These are phyloP conservation scores for Nemania serpens DNA, from an alignment of 2,329 filamentous ascomycete species.

Conservation along the genomic window DNA sequence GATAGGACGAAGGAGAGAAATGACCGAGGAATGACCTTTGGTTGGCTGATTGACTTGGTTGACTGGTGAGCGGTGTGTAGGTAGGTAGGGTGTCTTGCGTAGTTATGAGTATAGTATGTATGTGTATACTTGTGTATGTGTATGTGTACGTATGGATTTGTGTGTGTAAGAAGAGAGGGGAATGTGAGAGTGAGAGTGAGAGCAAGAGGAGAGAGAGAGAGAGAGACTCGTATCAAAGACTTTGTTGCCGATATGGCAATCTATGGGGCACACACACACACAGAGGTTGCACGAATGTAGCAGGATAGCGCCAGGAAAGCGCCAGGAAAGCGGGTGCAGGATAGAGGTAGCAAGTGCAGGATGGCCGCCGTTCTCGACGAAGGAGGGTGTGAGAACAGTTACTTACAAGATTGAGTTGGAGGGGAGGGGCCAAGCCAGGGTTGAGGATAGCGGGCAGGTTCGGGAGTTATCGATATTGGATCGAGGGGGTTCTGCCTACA, in stretches of 20 bases:
- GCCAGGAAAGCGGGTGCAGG: too few species aligned
- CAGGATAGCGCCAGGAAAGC: slow-evolving; percentile 24
- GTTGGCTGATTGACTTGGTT: slow-evolving; percentile 12
- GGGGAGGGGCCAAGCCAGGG: not conserved
- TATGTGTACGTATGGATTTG: not conserved
- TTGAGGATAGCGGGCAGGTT: not conserved
- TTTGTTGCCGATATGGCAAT: slow-evolving; percentile 8
- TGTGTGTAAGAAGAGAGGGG: not conserved
- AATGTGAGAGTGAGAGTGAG: not conserved
- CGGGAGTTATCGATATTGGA: slow-evolving; percentile 1
- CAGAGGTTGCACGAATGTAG: slow-evolving; percentile 13
- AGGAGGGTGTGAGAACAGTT: slow-evolving; percentile 2
- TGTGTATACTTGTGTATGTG: too few species aligned
- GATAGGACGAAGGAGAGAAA: slow-evolving; percentile 14
- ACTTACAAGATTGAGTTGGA: not conserved
- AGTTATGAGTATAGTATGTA: too few species aligned
- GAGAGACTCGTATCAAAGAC: not conserved
- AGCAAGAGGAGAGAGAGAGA: too few species aligned
- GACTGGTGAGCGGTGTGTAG: slow-evolving; percentile 7
- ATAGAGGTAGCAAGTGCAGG: too few species aligned
- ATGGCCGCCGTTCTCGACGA: slow-evolving; percentile 29
- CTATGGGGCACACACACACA: slow-evolving; percentile 7
- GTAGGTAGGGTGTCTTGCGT: not conserved
- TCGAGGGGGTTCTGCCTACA: not conserved
- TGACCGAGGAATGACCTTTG: not conserved